A percentile compares a stretch with the other conserved stretches of the same genome.
Conservation (phyloP, 306 rosid species). For the Biancaea sappan region DNA sequence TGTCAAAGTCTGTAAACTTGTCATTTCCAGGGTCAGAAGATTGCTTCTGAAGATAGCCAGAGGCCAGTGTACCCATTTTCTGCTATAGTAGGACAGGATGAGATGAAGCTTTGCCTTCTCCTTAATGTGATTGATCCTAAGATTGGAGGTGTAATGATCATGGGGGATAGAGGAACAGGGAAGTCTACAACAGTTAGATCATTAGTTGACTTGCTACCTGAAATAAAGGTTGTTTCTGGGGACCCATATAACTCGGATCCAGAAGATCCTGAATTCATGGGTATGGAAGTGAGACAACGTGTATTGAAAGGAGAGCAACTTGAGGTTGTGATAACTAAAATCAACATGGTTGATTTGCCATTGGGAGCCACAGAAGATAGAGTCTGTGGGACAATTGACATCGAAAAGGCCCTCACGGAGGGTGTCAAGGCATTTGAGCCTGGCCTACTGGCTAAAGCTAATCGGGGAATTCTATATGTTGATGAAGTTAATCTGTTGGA, state of each 20-base stretch:
- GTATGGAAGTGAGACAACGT: constrained; percentile 73
- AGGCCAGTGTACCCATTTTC: constrained; percentile 88
- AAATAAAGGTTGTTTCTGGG: constrained; percentile 69
- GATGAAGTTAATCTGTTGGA: constrained; percentile 91
- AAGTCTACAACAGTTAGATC: constrained; percentile 85
- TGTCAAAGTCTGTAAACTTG: constrained; percentile 15
- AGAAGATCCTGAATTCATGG: constrained; percentile 85
- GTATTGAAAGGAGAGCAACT: constrained; percentile 64
- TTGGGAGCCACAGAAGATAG: constrained; percentile 91
- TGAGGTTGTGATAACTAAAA: constrained; percentile 62
- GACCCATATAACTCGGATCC: constrained; percentile 89
- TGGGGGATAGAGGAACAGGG: constrained; percentile 93
- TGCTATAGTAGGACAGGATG: constrained; percentile 92
- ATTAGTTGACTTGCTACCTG: constrained; percentile 81
- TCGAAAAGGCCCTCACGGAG: constrained; percentile 84
- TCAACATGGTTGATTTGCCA: constrained; percentile 91
- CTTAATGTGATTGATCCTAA: constrained; percentile 89
- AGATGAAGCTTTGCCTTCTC: constrained; percentile 86
- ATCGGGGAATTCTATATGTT: constrained; percentile 84
- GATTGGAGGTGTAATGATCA: constrained; percentile 93
- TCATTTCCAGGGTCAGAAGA: constrained; percentile 57
- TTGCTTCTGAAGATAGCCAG: constrained; percentile 65
- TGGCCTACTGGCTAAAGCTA: constrained; percentile 85
- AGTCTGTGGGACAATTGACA: constrained; percentile 90
- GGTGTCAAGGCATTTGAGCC: constrained; percentile 93